Evolutionary conservation across 805 yeast genomes (phyloP).

Genomic region (Saccharomycopsis sp.): DNA sequence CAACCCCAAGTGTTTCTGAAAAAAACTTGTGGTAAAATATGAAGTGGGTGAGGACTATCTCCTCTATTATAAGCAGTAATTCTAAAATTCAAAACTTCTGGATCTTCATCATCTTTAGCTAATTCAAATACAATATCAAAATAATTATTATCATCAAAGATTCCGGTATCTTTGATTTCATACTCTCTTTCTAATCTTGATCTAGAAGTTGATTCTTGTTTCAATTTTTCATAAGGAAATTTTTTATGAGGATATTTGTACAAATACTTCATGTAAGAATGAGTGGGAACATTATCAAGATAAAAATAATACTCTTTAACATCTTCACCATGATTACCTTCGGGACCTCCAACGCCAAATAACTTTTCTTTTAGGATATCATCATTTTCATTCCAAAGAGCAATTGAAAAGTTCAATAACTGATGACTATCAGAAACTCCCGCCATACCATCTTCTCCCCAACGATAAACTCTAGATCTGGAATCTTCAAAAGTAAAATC

Average conservation of each 20-base stretch:
- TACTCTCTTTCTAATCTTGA: slow-evolving; percentile 62
- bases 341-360: slow-evolving; percentile 84
- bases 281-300: slow-evolving; percentile 87
- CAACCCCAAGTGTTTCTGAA: slow-evolving; percentile 93
- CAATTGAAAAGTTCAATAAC: slow-evolving; percentile 63
- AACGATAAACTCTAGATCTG: slow-evolving; percentile 67
- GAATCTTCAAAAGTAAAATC: slow-evolving; percentile 82
- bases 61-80: slow-evolving; percentile 84
- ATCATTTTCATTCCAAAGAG: slow-evolving; percentile 88
- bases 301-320: slow-evolving; percentile 81
- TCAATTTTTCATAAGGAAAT: slow-evolving; percentile 72
- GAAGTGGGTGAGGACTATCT: slow-evolving; percentile 76
- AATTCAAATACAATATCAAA: slow-evolving; percentile 84
- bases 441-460: slow-evolving; percentile 96
- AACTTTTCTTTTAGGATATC: slow-evolving; percentile 74
- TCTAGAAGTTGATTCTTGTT: slow-evolving; percentile 55
- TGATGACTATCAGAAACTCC: slow-evolving; percentile 85
- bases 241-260: slow-evolving; percentile 86
- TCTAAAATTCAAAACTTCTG: slow-evolving; percentile 72
- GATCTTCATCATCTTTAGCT: slow-evolving; percentile 77
- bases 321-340: slow-evolving; percentile 95
- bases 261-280: slow-evolving; percentile 81
- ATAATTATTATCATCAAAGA: slow-evolving; percentile 52
- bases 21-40: slow-evolving; percentile 72
- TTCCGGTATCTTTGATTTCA: slow-evolving; percentile 75